Conservation (phyloP, 306 rosid species). For the Vigna trinervia region DNA sequence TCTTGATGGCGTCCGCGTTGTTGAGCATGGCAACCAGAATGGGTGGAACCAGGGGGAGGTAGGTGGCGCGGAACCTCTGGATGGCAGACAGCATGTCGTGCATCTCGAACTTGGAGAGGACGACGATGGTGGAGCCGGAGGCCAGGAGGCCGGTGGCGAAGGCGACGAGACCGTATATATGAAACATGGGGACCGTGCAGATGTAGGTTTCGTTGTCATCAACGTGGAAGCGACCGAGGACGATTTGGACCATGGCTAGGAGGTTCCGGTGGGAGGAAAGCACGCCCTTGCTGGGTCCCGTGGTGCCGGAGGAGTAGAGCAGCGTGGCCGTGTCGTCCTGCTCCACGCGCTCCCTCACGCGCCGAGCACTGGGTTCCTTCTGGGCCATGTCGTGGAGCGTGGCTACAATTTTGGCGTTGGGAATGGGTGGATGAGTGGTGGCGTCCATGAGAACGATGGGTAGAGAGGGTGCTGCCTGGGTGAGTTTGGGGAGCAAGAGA, state of each 20-base stretch:
- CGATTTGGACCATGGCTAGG: slow-evolving; percentile 69
- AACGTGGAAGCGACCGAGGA: slow-evolving; percentile 50
- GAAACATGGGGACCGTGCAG: slow-evolving; percentile 95
- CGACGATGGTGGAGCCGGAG: slow-evolving; percentile 70
- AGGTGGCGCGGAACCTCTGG: slow-evolving; percentile 58
- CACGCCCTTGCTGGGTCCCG: slow-evolving; percentile 92
- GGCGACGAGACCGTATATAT: slow-evolving; percentile 76
- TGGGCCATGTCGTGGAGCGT: slow-evolving; percentile 64
- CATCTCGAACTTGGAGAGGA: slow-evolving; percentile 81
- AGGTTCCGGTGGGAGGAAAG: slow-evolving; percentile 79
- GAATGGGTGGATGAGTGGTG: neutral
- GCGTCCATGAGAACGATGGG: slow-evolving; percentile 65
- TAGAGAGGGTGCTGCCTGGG: slow-evolving; percentile 47
- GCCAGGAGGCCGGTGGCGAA: slow-evolving; percentile 76
- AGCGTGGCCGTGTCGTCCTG: slow-evolving; percentile 89
- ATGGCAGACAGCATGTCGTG: slow-evolving; percentile 75
- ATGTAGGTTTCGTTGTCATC: slow-evolving; percentile 58
- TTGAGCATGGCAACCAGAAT: slow-evolving; percentile 76
- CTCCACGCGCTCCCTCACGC: slow-evolving; percentile 54
- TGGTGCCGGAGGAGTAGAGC: slow-evolving; percentile 89
- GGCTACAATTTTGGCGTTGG: slow-evolving; percentile 1
- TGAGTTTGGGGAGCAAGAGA: slow-evolving; percentile 62
- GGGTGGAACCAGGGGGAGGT: slow-evolving; percentile 87
- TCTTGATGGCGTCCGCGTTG: slow-evolving; percentile 63
- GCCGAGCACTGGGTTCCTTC: slow-evolving; percentile 34